Evolutionary conservation across 2,329 filamentous ascomycete species (phyloP), one percentile per base, ranked within the genome.

Genomic region (Ophiosphaerella korrae): DNA sequence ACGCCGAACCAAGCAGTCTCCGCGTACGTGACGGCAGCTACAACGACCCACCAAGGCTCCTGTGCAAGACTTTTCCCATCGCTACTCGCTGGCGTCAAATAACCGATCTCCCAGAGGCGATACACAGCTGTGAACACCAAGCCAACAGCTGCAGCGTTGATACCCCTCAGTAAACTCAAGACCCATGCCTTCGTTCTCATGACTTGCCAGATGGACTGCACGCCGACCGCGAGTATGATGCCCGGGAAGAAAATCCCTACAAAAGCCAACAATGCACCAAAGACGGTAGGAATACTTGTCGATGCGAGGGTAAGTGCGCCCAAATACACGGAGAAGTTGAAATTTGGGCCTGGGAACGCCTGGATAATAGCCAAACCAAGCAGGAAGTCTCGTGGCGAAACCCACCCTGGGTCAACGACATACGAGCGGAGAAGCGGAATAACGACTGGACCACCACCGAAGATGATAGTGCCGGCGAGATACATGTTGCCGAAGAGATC

Each of bases 291-390:
- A 0, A 62, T n/a, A 55, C 3, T 40, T 39, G 0, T 0, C 60
- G 57, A 13, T 59, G 55, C 0, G 77, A 56, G 0, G 74, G n/a
- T 60, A 6, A 80, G 62, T 1, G 74, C 65, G 11, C 75, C 75
- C 2, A 77, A 67, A 43, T 74, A 78, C 12, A 78, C 75, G 1
- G 68, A 68, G 39, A 78, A 85, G 63, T 83, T 83, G 71, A 83
- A 82, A 56, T 84, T 83, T 0, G 84, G 84, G 0, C 84, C 84
- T 0, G 88, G 88, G 50, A 90, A 88, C 0, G 85, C 81, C 68
- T 91, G 88, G 14, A 85, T 86, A 45, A 91, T 79, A 7, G 88
- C 88, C 0, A 91, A 80, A 0, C 88, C 88, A 42, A 90, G 83
- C 0, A 91, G 76, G 65, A 91, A 90, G 65, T 91, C 86, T 3